Evolutionary conservation across 371 early-diverging fungal species (phyloP), one percentile per base, ranked within the genome.

Genomic region (Rhizopus stolonifer): DNA sequence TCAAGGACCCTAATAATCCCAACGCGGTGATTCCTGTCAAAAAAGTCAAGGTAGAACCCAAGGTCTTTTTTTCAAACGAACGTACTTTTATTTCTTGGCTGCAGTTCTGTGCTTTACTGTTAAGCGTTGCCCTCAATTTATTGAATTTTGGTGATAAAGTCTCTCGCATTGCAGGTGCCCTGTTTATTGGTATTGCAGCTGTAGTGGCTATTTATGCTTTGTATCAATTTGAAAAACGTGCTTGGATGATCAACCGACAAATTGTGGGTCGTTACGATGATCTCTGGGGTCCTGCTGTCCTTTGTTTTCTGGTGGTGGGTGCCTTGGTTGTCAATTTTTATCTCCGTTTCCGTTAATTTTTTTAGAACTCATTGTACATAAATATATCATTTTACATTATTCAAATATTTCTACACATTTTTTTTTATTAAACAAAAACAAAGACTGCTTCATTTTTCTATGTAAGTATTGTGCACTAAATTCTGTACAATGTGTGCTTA

Each of bases 1-100:
- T 61, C 3, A 52, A 58, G 17, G 56, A 64, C 29, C 56, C 60
- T 0, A 54, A 61, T 22, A 45, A 67, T 42, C 60, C 62, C 21
- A 57, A 60, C 15, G 25, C 38, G 26, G 38, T 53, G 11, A 56
- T 67, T 33, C 59, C 67, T 14, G 83, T 86, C 2, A 81, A 89
- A 2, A 90, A 93, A 8, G 89, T 93, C 44, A 87, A 97, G 19
- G 88, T 99, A 2, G 99, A 99, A 62, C 99, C 99, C 49, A 99
- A 99, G 75, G 98, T 98, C 18, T 99, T 90, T 72, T 99, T 99
- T 78, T 99, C 99, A 44, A 99, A 99, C 65, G 99, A 99, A 79
- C 84, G 99, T 52, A 99, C 99, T 2, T 99, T 99, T 76, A 79
- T 99, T 40, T 84, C 93, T 14, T 91, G 92, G 92, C 76, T 91